Percentiles rank a stretch among this genome's conserved stretches.
phyloP scores from a whole-genome alignment of 768 basidiomycete genomes.

The Phaeotremella fagi region DNA sequence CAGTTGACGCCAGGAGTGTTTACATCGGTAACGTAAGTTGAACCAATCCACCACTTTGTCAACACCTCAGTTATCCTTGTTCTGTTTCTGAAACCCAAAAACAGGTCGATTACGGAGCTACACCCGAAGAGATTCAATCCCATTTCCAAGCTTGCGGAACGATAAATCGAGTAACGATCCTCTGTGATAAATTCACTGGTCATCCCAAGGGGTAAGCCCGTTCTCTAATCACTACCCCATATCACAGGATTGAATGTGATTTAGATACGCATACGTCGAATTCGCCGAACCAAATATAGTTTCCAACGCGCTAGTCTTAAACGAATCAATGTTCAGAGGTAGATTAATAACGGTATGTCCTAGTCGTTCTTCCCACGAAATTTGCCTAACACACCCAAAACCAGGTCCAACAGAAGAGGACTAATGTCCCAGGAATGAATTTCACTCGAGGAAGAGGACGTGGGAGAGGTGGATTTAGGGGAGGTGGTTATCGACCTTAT shows the following conservation, averaged over 20 bases:
- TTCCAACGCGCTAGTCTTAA: constrained; percentile 83
- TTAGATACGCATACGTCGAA: constrained; percentile 95
- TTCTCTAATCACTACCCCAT: neutral
- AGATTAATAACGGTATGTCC: constrained; percentile 77
- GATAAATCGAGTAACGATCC: constrained; percentile 97
- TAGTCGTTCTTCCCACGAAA: neutral
- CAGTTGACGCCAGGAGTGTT: constrained; percentile 78
- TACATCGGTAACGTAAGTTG: constrained; percentile 88
- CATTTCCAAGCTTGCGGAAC: constrained; percentile 97
- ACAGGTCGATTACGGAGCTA: constrained; percentile 94
- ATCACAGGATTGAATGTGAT: neutral
- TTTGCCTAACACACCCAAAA: neutral
- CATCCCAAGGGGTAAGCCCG: constrained; percentile 86
- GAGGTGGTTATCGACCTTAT: constrained; percentile 49
- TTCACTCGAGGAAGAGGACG: constrained; percentile 72
- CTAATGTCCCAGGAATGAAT: constrained; percentile 88
- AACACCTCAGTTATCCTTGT: neutral
- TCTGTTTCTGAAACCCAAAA: neutral
- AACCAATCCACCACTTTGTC: neutral
- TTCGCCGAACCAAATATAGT: constrained; percentile 91
- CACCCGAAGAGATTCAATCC: constrained; percentile 94
- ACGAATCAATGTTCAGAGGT: constrained; percentile 92
- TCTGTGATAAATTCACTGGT: constrained; percentile 99
- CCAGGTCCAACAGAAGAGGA: constrained; percentile 91
- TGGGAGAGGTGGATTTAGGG: constrained; percentile 55